Percentiles rank a stretch among this genome's conserved stretches.
Conservation (phyloP, 495 filamentous ascomycete genomes). For the Trichoderma reesei region DNA sequence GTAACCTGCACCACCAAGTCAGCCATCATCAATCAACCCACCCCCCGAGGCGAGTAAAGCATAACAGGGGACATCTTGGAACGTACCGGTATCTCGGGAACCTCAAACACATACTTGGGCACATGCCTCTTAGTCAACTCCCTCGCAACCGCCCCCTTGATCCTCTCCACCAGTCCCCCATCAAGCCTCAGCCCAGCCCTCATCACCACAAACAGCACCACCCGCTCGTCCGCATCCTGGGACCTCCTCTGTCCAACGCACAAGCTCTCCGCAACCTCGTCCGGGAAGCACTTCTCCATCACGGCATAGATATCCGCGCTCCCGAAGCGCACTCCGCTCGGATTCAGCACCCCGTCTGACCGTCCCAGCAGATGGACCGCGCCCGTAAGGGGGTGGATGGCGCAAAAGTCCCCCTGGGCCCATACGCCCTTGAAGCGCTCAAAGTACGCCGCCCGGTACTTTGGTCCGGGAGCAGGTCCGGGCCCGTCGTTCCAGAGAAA, state of each 20-base stretch:
- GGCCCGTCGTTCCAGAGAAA: slow-evolving; percentile 58
- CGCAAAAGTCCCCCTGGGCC: slow-evolving; percentile 74
- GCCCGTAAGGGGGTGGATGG: slow-evolving; percentile 55
- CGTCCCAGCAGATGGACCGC: slow-evolving; percentile 64
- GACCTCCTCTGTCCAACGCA: slow-evolving; percentile 67
- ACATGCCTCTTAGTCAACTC: slow-evolving; percentile 65
- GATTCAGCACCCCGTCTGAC: slow-evolving; percentile 86
- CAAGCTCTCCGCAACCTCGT: slow-evolving; percentile 53
- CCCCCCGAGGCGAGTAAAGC: too few relatives aligned
- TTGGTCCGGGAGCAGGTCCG: slow-evolving; percentile 35
- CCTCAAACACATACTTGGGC: slow-evolving; percentile 69
- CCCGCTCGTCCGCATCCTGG: slow-evolving; percentile 59
- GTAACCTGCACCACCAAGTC: slow-evolving; percentile 47
- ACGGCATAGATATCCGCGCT: slow-evolving; percentile 73
- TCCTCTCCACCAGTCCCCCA: slow-evolving; percentile 42
- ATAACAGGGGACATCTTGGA: slow-evolving; percentile 5
- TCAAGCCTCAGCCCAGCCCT: slow-evolving; percentile 47
- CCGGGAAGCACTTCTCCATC: slow-evolving; percentile 54
- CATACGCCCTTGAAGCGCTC: slow-evolving; percentile 62
- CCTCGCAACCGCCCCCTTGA: slow-evolving; percentile 52
- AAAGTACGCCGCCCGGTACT: slow-evolving; percentile 65
- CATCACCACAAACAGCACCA: slow-evolving; percentile 70
- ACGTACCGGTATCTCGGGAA: slow-evolving; percentile 68
- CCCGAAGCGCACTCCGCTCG: slow-evolving; percentile 77
- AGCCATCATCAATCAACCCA: too few relatives aligned